Base-by-base conservation (phyloP, 2,329 filamentous ascomycete genomes). In the Aspergillus texensis region DNA sequence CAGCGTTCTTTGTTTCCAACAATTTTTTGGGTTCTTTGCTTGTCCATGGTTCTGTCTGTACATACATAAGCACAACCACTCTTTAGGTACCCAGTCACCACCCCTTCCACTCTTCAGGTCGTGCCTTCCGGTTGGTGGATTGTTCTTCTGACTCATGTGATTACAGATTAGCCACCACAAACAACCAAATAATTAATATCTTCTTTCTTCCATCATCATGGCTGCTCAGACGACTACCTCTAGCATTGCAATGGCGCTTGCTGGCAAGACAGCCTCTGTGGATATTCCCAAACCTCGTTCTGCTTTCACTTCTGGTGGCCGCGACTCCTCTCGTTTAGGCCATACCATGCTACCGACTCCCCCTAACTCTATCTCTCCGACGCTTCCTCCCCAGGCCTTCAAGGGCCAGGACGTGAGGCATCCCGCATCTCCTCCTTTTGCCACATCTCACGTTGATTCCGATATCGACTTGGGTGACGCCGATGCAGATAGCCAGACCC, bases 321-420 rank as follows among this genome's bases (percentile, higher is more conserved):
- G 72, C 71, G 73, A 70, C 68, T 68, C 77, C 68, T 67, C 75
- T 68, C 76, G 71, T 62, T 63, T 67, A 24, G 72, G 72, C 50
- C 74, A 77, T 54, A 71, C 69, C 58, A 78, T 81, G 77, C 88
- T 97, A 74, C 93, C 91, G 67, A 97, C 94, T 77, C 94, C 94
- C 75, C 94, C 94, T 65, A 96, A 94, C 83, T 97, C 94, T 79
- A 93, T 97, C 77, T 97, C 94, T 66, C 94, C 94, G 56, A 90
- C 88, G 71, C 85, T 97, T 70, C 89, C 91, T 72, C 92, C 94
- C 64, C 92, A 94, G 73, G 91, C 90, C 73, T 88, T 91, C 75
- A 91, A 90, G 78, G 85, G 87, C 67, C 89, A 89, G 75, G 83
- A 74, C 57, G 72, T 72, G 28, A 69, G 71, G 62, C 68, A 75